A percentile compares a stretch with the other conserved stretches of the same genome.
phyloP scores from a whole-genome alignment of 129 eudicot genomes.

The Saposhnikovia divaricata region DNA sequence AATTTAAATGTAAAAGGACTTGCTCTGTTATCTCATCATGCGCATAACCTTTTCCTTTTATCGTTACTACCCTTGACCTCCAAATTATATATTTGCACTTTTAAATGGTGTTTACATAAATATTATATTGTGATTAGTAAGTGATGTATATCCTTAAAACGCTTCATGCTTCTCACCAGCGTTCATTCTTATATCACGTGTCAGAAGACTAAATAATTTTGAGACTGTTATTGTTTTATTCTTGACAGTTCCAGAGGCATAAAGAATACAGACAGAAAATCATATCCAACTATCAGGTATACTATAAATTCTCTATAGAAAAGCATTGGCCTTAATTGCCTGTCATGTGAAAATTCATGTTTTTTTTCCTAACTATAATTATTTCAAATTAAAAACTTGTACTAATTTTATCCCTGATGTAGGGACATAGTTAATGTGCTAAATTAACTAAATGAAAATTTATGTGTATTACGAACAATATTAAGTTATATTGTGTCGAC shows the following conservation, averaged over 20 bases:
- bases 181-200: background rate
- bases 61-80: background rate
- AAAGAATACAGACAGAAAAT: slow-evolving; percentile 72
- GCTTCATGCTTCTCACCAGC: background rate
- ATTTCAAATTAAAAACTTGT: background rate
- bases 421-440: background rate
- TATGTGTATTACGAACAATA: background rate
- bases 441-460: background rate
- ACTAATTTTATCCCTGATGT: background rate
- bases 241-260: slow-evolving; percentile 68
- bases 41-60: background rate
- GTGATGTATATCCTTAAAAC: background rate
- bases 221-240: slow-evolving; percentile 10
- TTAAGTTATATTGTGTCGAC: background rate
- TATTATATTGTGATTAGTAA: background rate
- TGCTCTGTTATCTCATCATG: background rate
- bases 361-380: background rate
- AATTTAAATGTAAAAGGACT: background rate
- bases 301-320: background rate
- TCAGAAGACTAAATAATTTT: slow-evolving; percentile 11
- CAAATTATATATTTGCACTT: background rate
- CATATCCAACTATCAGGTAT: slow-evolving; percentile 70
- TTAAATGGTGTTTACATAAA: background rate
- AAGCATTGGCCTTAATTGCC: background rate
- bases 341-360: background rate